phyloP scores from a whole-genome alignment of 129 eudicot genomes.

The Gnaphalium uliginosum region DNA sequence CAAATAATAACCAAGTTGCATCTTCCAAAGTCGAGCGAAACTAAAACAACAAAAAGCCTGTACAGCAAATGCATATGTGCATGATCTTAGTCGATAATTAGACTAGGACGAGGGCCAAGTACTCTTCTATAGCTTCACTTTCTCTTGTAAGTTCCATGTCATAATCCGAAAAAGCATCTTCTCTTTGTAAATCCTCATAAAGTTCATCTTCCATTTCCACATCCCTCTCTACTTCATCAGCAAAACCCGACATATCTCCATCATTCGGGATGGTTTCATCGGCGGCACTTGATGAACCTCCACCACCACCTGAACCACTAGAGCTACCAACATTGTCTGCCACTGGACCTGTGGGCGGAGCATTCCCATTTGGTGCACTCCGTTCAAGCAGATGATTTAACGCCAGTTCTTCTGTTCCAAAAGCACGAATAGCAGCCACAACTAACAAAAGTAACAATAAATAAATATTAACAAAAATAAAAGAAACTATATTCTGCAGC shows the following conservation, averaged over 20 bases:
- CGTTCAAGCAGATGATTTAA: conserved; percentile 51
- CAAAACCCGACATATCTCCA: conserved; percentile 29
- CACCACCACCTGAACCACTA: conserved; percentile 34
- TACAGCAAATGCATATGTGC: conserved; percentile 19
- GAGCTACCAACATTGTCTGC: conserved; percentile 20
- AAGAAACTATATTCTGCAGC: too few species aligned
- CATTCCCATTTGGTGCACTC: conserved; percentile 18
- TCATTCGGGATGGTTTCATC: conserved; percentile 15
- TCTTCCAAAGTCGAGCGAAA: conserved; percentile 14
- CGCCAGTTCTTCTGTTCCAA: conserved; percentile 57
- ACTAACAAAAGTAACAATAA: conserved; percentile 44
- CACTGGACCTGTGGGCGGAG: conserved; percentile 27
- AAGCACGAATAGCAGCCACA: conserved; percentile 50
- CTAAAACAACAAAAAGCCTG: conserved; percentile 16
- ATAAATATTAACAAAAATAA: neutral
- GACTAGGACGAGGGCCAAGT: conserved; percentile 45
- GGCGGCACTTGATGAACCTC: conserved; percentile 24
- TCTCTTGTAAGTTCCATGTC: conserved; percentile 82
- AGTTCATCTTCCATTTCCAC: conserved; percentile 84
- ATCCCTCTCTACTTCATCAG: conserved; percentile 51
- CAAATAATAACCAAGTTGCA: neutral
- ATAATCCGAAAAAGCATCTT: conserved; percentile 77
- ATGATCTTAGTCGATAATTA: conserved; percentile 1
- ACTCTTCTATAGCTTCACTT: conserved; percentile 88
- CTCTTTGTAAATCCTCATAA: conserved; percentile 52